Evolutionary conservation across 1,284 basidiomycete genomes (phyloP).

Genomic region (Tetrapyrgos nigripes): DNA sequence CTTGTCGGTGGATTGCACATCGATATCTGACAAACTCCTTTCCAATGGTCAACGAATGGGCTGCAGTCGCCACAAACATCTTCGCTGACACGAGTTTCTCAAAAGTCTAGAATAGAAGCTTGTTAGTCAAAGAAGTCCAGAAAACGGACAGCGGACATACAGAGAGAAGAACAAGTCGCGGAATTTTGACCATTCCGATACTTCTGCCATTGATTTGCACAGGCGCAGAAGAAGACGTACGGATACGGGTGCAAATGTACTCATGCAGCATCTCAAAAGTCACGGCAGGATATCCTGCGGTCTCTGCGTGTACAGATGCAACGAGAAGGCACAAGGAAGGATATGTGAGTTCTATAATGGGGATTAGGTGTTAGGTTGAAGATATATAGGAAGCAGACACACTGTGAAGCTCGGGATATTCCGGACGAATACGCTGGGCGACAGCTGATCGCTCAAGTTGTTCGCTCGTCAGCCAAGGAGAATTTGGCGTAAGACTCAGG

Average conservation of each 20-base stretch:
- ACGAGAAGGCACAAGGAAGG: slow-evolving; percentile 78
- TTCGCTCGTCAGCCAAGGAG: slow-evolving; percentile 57
- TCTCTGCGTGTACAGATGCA: slow-evolving; percentile 67
- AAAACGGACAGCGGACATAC: slow-evolving; percentile 46
- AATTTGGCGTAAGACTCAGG: slow-evolving; percentile 50
- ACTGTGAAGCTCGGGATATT: slow-evolving; percentile 60
- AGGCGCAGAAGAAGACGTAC: slow-evolving; percentile 70
- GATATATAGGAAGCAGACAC: slow-evolving; percentile 27
- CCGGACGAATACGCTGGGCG: slow-evolving; percentile 60
- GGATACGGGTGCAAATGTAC: slow-evolving; percentile 69
- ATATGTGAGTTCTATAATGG: slow-evolving; percentile 63
- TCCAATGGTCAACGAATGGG: slow-evolving; percentile 51
- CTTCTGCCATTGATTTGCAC: slow-evolving; percentile 75
- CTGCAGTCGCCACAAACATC: slow-evolving; percentile 56
- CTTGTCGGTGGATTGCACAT: slow-evolving; percentile 59
- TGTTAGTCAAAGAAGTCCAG: slow-evolving; percentile 3
- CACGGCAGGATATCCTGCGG: slow-evolving; percentile 69
- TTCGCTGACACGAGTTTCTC: slow-evolving; percentile 61
- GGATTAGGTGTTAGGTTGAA: slow-evolving; percentile 8
- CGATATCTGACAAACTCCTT: slow-evolving; percentile 75
- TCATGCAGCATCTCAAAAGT: slow-evolving; percentile 85
- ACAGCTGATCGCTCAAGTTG: slow-evolving; percentile 47
- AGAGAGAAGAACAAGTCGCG: slow-evolving; percentile 62
- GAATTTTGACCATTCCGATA: slow-evolving; percentile 76
- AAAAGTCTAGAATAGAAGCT: slow-evolving; percentile 58